Base-by-base conservation (phyloP, 345 rosid species). In the Eucalyptus rudis region DNA sequence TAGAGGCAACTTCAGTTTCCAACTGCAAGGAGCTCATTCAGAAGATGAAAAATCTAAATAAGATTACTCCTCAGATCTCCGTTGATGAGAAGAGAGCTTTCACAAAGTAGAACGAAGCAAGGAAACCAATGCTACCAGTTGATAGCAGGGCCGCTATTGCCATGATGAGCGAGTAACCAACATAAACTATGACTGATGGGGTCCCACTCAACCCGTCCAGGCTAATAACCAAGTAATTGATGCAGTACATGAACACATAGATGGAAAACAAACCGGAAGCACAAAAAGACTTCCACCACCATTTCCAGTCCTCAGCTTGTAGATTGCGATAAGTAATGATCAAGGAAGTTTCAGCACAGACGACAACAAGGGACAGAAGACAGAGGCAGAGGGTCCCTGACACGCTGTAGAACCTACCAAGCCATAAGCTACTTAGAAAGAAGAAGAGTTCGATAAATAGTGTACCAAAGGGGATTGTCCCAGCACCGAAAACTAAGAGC, bases 251-350 rank as follows among this genome's bases (percentile, higher is more conserved):
- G 89, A 89, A 89, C n/a, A 89, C 87, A 17, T 87, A 89, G 19
- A 81, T 10, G 24, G 89, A 66, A 58, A 4, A 19, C 11, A 29
- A 89, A 43, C 91, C 89, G 2, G 91, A 87, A 43, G 89, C 91
- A 49, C 24, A 89, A 87, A 89, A 89, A 5, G 91, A 76, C 87
- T 89, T 89, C 91, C 91, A 89, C 91, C 91, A 89, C 91, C 91
- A 89, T 40, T 62, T 45, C 85, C 87, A 89, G 27, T 89, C 90
- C 87, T 76, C 89, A 9, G 45, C 91, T 29, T 22, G 56, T 17
- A 89, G 89, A 64, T 59, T 62, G 59, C 87, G 87, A 51, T 87
- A 80, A 15, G 89, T 80, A 20, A 89, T 44, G 29, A 89, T 40
- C 56, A 89, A 27, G 25, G 90, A 89, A 20, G 56, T 86, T 49